Evolutionary conservation across 192 early-diverging fungal species (phyloP).

Genomic region (Coemansia sp.): DNA sequence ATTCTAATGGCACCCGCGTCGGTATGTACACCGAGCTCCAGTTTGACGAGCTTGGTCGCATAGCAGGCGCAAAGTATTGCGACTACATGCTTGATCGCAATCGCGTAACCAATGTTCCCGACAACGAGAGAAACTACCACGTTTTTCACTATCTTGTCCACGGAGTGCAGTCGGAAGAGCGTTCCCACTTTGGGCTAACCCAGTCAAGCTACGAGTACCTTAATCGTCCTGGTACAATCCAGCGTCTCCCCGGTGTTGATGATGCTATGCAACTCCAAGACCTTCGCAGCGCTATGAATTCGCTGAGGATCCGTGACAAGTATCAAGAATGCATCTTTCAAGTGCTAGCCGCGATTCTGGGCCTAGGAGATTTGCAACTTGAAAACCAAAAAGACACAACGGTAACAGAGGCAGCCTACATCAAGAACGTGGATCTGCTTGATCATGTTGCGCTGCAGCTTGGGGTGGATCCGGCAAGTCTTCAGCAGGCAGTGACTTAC

Average conservation of each 20-base stretch:
- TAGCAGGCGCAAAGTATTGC: constrained; percentile 84
- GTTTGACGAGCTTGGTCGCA: constrained; percentile 87
- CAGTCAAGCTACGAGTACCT: constrained; percentile 59
- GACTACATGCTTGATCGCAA: constrained; percentile 87
- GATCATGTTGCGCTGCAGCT: constrained; percentile 83
- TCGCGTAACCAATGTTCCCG: constrained; percentile 67
- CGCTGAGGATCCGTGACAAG: constrained; percentile 81
- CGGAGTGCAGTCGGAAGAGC: constrained; percentile 79
- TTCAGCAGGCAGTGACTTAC: constrained; percentile 84
- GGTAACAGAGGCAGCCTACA: constrained; percentile 71
- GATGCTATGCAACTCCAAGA: constrained; percentile 65
- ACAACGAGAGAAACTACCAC: constrained; percentile 85
- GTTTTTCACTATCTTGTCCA: constrained; percentile 94
- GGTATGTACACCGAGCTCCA: constrained; percentile 87
- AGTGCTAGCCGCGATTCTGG: constrained; percentile 81
- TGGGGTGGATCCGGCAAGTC: constrained; percentile 71
- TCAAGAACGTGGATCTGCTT: constrained; percentile 78
- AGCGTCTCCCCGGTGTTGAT: constrained; percentile 60
- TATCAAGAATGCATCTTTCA: constrained; percentile 85
- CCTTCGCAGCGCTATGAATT: constrained; percentile 80
- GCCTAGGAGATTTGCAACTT: constrained; percentile 86
- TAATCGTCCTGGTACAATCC: constrained; percentile 45
- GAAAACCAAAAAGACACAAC: constrained; percentile 67
- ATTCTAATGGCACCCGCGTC: constrained; percentile 81
- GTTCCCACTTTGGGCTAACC: constrained; percentile 68